Percentiles rank a stretch among this genome's conserved stretches.
Evolutionary conservation across 2,329 filamentous ascomycete species (phyloP).

Genomic region (Paecilomyces variotii): DNA sequence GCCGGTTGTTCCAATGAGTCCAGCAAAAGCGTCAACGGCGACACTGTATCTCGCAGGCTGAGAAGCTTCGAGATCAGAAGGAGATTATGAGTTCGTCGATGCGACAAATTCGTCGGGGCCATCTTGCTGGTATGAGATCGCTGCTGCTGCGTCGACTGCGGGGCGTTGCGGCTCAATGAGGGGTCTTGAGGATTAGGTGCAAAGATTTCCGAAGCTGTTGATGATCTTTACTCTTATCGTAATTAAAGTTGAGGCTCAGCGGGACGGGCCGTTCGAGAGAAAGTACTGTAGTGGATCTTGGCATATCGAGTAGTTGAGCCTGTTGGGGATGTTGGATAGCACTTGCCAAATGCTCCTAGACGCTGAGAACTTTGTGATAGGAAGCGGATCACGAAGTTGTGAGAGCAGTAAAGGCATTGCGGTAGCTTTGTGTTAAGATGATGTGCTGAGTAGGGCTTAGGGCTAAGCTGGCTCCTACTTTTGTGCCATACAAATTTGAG

Average conservation of each 20-base stretch:
- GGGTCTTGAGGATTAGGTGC: constrained; percentile 9
- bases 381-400: no score
- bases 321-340: not conserved
- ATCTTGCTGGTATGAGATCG: constrained; percentile 20
- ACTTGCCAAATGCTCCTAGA: not conserved
- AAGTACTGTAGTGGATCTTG: not conserved
- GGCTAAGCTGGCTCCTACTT: no score
- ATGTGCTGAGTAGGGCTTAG: no score
- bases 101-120: constrained; percentile 34
- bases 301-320: not conserved
- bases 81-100: constrained; percentile 75
- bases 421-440: no score
- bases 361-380: no score
- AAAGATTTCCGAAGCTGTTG: constrained; percentile 18
- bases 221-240: constrained; percentile 7
- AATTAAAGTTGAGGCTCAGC: constrained; percentile 24
- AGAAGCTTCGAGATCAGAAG: constrained; percentile 76
- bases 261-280: constrained; percentile 17
- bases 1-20: constrained; percentile 80
- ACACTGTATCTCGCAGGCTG: constrained; percentile 67
- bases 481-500: no score
- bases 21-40: constrained; percentile 77
- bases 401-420: no score
- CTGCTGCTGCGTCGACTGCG: not conserved
- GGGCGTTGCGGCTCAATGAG: constrained; percentile 2